Evolutionary conservation across 2,329 filamentous ascomycete species (phyloP), one percentile per base, ranked within the genome.

Genomic region (Aureobasidium sp.): DNA sequence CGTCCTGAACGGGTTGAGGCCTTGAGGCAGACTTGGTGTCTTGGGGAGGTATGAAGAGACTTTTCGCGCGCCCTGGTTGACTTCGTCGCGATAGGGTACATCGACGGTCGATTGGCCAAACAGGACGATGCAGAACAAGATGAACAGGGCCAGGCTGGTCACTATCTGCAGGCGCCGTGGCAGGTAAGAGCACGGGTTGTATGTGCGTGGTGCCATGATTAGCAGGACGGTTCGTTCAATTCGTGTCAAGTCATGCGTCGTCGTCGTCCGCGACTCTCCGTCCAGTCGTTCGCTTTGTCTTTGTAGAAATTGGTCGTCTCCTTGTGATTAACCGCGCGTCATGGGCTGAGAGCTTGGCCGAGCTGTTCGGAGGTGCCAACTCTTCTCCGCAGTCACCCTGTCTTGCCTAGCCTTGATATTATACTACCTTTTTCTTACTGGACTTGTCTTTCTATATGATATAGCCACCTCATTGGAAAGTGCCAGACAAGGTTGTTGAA

Each of bases 1-100:
- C 44, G 84, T 82, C 44, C 83, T 82, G 73, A 93, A 92, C 0
- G 87, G 88, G 67, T 87, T 87, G 52, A 70, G 63, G 9, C 70
- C 67, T 45, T 74, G 69, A 29, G 70, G 70, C 5, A 76, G 68
- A 53, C 76, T 70, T 17, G 68, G 64, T 29, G 69, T 59, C 34
- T 69, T 68, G 27, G 70, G 71, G 8, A 74, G 62, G 41, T 75
- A 66, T 49, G 72, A 65, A 41, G 71, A 67, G n/a, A 77, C 67
- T 71, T 74, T 70, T 72, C 77, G 67, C 70, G 75, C 67, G 67
- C 73, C 59, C 70, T 73, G 62, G 69, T 76, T 61, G 20, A 79
- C 67, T 58, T 73, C 66, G n/a, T 73, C 71, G 41, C 72, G 67
- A 51, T 70, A 64, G 64, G 72, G 64, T 65, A 78, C 66, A 41